phyloP scores from a whole-genome alignment of 164 flowering plant species.

The Litsea cubeba region DNA sequence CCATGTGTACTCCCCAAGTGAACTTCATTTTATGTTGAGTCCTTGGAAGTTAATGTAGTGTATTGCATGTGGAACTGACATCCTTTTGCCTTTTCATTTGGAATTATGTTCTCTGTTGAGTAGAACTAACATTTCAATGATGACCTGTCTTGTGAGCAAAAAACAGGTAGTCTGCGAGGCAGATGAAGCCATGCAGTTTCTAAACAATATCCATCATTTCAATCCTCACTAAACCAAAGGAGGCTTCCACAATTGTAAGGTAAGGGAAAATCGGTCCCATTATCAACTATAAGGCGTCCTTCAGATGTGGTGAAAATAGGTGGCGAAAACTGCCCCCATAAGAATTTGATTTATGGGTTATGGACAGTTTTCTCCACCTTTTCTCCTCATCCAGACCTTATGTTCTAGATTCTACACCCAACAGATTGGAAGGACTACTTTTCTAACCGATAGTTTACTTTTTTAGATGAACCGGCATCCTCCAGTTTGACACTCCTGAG shows the following conservation, averaged over 20 bases:
- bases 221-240: neutral
- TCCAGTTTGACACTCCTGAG: too few species aligned
- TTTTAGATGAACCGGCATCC: too few species aligned
- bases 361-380: too few species aligned
- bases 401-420: too few species aligned
- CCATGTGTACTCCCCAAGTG: neutral
- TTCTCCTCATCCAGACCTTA: too few species aligned
- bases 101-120: neutral
- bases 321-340: too few species aligned
- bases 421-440: too few species aligned
- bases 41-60: neutral
- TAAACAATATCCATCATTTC: neutral
- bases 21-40: neutral
- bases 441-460: too few species aligned
- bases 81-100: neutral
- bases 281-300: too few species aligned
- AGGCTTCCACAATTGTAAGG: neutral
- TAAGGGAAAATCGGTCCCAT: neutral
- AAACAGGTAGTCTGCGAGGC: neutral
- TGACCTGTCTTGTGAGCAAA: neutral
- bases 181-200: neutral
- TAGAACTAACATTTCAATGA: neutral
- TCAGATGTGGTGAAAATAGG: too few species aligned
- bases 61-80: neutral
- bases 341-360: too few species aligned